Evolutionary conservation across 2,329 filamentous ascomycete genomes (phyloP), one percentile per base, ranked within the genome.

Genomic region (Hypoxylon sp.): DNA sequence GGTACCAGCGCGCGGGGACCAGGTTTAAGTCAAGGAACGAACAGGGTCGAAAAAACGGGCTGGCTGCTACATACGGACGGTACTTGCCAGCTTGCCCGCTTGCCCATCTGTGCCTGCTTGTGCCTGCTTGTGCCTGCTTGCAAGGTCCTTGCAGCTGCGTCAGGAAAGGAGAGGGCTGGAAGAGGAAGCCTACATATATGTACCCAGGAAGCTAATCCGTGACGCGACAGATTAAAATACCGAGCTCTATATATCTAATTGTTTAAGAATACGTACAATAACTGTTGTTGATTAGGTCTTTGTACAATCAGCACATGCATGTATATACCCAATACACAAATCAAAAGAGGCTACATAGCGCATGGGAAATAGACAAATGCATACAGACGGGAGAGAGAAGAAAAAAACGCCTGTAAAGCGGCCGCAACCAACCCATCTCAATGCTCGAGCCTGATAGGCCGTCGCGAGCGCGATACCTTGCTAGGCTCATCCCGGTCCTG

Each of bases 391-490:
- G 45, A 24, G 42, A 43, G 48, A 18, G 38, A 43, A 35, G 17
- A 27, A 9, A 27, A 35, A 43, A 42, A 38, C 43, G 43, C 38
- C 56, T 63, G 49, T 57, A 54, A 60, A 47, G 49, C 56, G 60
- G 52, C 47, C 56, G 57, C 38, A 57, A 18, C 60, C 49, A 60
- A 63, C 56, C 52, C 51, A 48, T 38, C 24, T 17, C 29, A 31
- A 55, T 53, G n/a, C 55, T 59, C 52, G 41, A 51, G 56, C 48
- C 31, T 64, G 8, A 64, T 58, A 59, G 61, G 61, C 42, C 42
- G 54, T 62, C 58, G 55, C 51, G 61, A 56, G 58, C 61, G 61
- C 61, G 61, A 48, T 64, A 49, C 58, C 58, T 62, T 64, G 54
- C 61, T 58, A 61, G 58, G 58, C 58, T 58, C 41, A 52, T 63